phyloP scores from a whole-genome alignment of 2,329 filamentous ascomycete species.

The Botrytis galanthina region DNA sequence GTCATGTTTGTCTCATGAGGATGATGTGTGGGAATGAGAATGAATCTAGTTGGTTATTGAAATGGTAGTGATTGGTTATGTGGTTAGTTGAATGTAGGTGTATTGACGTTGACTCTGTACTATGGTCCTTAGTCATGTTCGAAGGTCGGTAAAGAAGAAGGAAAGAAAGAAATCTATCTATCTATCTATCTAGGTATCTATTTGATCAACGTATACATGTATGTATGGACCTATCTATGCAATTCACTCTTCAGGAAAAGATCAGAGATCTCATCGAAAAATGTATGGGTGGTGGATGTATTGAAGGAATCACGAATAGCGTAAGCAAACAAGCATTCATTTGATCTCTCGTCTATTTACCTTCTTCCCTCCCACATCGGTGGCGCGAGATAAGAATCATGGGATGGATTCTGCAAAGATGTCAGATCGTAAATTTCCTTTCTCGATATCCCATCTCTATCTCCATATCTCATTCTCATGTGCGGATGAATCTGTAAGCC shows the following conservation, averaged over 20 bases:
- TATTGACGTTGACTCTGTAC: background rate
- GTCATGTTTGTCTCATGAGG: background rate
- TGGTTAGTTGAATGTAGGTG: background rate
- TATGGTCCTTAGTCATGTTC: background rate
- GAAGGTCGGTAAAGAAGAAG: background rate
- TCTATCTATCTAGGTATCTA: background rate
- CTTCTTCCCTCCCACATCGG: background rate
- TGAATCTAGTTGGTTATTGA: too few relatives aligned
- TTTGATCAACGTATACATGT: background rate
- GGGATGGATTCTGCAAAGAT: background rate
- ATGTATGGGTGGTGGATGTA: background rate
- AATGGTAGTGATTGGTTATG: background rate
- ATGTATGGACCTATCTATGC: background rate
- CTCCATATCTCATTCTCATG: background rate
- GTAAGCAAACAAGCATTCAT: background rate
- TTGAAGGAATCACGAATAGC: background rate
- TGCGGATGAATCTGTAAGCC: background rate
- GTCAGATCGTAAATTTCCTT: background rate
- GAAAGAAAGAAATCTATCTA: background rate
- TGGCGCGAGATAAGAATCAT: constrained; percentile 7
- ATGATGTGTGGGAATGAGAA: background rate
- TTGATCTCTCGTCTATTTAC: background rate
- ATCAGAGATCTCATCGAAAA: background rate
- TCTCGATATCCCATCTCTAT: background rate
- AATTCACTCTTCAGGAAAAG: background rate